Evolutionary conservation across 83 land plant species (phyloP).

Genomic region (Larix sibirica): DNA sequence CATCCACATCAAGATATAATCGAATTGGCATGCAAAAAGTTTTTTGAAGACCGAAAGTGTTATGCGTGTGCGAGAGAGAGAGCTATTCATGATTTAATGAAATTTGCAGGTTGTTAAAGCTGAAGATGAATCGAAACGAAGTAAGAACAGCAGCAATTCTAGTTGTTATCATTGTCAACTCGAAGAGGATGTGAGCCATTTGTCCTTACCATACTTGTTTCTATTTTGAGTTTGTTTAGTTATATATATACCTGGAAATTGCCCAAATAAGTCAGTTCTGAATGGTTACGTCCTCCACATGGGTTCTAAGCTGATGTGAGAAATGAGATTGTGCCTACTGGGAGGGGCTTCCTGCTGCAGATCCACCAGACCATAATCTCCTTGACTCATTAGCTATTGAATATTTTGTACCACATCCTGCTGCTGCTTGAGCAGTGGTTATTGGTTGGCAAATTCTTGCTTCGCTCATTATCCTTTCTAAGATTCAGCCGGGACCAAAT

Average conservation of each 20-base stretch:
- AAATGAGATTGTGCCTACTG: neutral
- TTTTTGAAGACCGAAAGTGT: neutral
- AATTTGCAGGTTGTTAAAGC: neutral
- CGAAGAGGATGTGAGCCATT: constrained; percentile 61
- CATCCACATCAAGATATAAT: neutral
- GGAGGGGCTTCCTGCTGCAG: neutral
- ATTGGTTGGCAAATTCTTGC: neutral
- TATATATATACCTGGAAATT: neutral
- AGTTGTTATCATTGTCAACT: constrained; percentile 45
- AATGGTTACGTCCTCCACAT: neutral
- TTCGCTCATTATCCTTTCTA: neutral
- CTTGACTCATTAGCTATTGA: neutral
- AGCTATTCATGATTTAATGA: neutral
- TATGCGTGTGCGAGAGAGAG: neutral
- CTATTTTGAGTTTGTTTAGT: neutral
- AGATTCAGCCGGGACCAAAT: neutral
- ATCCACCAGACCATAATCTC: neutral
- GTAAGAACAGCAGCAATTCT: neutral
- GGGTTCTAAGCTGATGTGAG: too few relatives aligned
- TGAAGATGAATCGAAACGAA: neutral
- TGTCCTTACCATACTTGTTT: constrained; percentile 4
- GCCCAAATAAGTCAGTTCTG: neutral
- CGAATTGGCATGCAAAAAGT: neutral
- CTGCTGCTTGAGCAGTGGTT: neutral
- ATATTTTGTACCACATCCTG: neutral